Percentiles rank a stretch among this genome's conserved stretches.
These are phyloP conservation scores for Penicillium chermesinum DNA, from an alignment of 495 filamentous ascomycete genomes.

Conservation along the genomic window DNA sequence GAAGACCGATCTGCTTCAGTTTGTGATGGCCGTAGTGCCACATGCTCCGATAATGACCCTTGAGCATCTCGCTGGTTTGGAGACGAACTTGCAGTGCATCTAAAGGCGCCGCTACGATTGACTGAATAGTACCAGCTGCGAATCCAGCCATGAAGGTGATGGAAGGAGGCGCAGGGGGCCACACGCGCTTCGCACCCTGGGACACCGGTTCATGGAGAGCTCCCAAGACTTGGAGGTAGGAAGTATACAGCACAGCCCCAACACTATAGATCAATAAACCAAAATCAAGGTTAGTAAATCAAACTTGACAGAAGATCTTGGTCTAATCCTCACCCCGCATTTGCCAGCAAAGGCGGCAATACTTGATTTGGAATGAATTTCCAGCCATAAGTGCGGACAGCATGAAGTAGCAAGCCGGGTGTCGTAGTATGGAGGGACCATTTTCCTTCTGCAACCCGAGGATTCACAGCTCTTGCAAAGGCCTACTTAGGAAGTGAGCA, in stretches of 20 bases:
- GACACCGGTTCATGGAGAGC: slow-evolving; percentile 67
- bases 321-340: slow-evolving; percentile 51
- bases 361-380: slow-evolving; percentile 82
- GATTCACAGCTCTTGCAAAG: slow-evolving; percentile 65
- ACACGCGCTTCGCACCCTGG: slow-evolving; percentile 61
- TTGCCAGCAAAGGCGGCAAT: slow-evolving; percentile 78
- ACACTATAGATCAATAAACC: slow-evolving; percentile 41
- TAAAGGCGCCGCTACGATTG: slow-evolving; percentile 76
- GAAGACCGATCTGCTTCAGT: slow-evolving; percentile 68
- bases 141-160: slow-evolving; percentile 74
- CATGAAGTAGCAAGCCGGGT: slow-evolving; percentile 72
- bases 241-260: slow-evolving; percentile 81
- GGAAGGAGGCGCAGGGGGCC: slow-evolving; percentile 62
- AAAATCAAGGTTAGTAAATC: background rate
- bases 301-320: background rate
- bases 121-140: slow-evolving; percentile 71
- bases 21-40: slow-evolving; percentile 75
- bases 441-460: slow-evolving; percentile 47
- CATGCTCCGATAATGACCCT: slow-evolving; percentile 69
- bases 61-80: slow-evolving; percentile 61
- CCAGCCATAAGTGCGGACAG: slow-evolving; percentile 77
- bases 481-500: slow-evolving; percentile 37
- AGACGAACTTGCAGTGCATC: slow-evolving; percentile 82
- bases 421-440: slow-evolving; percentile 74
- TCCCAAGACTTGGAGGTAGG: slow-evolving; percentile 76